These are phyloP conservation scores for Linanthus parryae DNA, from an alignment of 148 eudicot species.

Conservation along the genomic window DNA sequence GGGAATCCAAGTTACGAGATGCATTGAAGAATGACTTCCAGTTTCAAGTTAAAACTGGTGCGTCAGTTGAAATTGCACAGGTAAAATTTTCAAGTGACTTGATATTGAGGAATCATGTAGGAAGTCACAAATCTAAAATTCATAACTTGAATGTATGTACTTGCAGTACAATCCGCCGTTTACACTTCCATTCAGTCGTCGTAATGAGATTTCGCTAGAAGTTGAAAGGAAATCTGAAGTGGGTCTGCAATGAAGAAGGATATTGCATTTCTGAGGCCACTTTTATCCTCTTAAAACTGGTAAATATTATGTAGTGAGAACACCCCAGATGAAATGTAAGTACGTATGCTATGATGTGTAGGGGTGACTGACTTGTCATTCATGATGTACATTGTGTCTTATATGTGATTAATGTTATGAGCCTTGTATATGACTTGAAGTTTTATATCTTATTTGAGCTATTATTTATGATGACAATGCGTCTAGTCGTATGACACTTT, in stretches of 20 bases:
- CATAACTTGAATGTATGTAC: neutral
- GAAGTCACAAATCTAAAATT: too few relatives aligned
- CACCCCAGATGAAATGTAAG: neutral
- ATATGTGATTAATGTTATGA: too few relatives aligned
- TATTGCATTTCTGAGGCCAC: too few relatives aligned
- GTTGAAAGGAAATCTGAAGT: constrained; percentile 51
- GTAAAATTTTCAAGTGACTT: constrained; percentile 19
- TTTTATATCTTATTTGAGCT: too few relatives aligned
- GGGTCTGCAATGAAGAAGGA: too few relatives aligned
- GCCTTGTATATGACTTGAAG: too few relatives aligned
- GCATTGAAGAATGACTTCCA: constrained; percentile 52
- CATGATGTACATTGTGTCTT: neutral
- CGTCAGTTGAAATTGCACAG: constrained; percentile 81
- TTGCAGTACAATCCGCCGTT: constrained; percentile 97
- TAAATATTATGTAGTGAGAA: neutral
- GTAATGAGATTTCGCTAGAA: constrained; percentile 91
- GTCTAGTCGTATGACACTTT: too few relatives aligned
- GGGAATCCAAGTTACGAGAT: constrained; percentile 52
- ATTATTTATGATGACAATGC: too few relatives aligned
- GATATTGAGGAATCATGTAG: too few relatives aligned
- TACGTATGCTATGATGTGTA: neutral
- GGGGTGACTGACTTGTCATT: constrained; percentile 1
- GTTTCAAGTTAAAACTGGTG: constrained; percentile 57
- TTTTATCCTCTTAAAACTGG: neutral
- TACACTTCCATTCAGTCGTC: constrained; percentile 84